Base-by-base conservation (phyloP, 768 basidiomycete genomes). In the Lactarius hengduanensis region DNA sequence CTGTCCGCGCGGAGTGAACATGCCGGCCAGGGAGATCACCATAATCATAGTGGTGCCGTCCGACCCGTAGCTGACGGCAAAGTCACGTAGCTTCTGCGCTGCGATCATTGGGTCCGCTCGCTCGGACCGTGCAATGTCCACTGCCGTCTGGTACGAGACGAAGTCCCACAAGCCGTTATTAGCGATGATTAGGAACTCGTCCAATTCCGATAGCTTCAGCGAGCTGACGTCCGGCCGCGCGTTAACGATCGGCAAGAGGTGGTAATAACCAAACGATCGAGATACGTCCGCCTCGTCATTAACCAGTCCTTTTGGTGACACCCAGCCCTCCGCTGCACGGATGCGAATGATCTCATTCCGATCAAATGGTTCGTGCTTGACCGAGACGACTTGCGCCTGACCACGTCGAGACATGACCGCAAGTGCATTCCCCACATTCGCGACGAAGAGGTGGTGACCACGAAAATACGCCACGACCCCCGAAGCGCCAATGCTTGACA, bases 11-110 rank as follows among this genome's bases (percentile, higher is more conserved):
- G 74, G 63, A 59, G 69, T 56, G 79, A 95, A 92, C 38, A 96
- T 79, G 73, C 92, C 94, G 10, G 84, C 85, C 26, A 97, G 80
- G 59, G 85, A 85, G 71, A 98, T 86, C 41, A 98, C 94, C 96
- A 98, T 98, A 78, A 98, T 95, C 95, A 98, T 98, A 57, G 90
- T 91, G 67, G 88, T 92, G 16, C 92, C 93, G 62, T 91, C 88
- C 20, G 95, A 93, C 2, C 97, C 97, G 76, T 98, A 98, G 71
- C 93, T 94, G 73, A 99, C 92, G 9, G 97, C 94, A 69, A 98
- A 92, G 75, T 99, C 97, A 57, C 97, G 86, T 50, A 99, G 77
- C 79, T 97, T 98, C 79, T 98, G 96, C 0, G 97, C 94, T 5
- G 97, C 97, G 73, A 94, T 87, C 88, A 90, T 90, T 0, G 89